Evolutionary conservation across 495 filamentous ascomycete genomes (phyloP).

Genomic region (Choiromyces venosus): DNA sequence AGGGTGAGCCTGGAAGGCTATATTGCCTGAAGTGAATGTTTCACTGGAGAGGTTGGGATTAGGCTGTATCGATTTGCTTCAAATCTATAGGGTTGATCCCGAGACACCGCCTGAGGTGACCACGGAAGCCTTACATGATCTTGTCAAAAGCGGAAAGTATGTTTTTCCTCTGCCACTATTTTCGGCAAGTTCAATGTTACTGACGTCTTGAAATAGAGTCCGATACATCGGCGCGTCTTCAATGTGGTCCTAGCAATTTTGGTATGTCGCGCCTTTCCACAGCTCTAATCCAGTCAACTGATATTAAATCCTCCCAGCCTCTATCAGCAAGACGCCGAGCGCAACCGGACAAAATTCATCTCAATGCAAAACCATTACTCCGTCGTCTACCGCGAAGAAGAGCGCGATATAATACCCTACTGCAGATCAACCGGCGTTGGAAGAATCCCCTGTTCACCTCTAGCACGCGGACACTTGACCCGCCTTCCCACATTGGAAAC

Average conservation of each 20-base stretch:
- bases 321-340: slow-evolving; percentile 46
- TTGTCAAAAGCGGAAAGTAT: slow-evolving; percentile 53
- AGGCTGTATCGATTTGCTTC: slow-evolving; percentile 66
- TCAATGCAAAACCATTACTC: slow-evolving; percentile 73
- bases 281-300: background rate
- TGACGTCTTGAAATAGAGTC: slow-evolving; percentile 47
- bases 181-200: background rate
- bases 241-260: slow-evolving; percentile 66
- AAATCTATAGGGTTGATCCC: slow-evolving; percentile 66
- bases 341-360: slow-evolving; percentile 66
- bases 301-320: background rate
- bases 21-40: slow-evolving; percentile 66
- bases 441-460: slow-evolving; percentile 64
- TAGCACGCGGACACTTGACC: slow-evolving; percentile 55
- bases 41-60: slow-evolving; percentile 61
- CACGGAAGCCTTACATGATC: slow-evolving; percentile 66
- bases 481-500: slow-evolving; percentile 47
- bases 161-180: background rate
- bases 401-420: slow-evolving; percentile 69
- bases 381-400: slow-evolving; percentile 68
- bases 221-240: slow-evolving; percentile 63
- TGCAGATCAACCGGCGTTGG: slow-evolving; percentile 68
- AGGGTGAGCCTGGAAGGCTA: slow-evolving; percentile 58
- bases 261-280: slow-evolving; percentile 46
- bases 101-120: slow-evolving; percentile 60